These are phyloP conservation scores for Zanthoxylum bungeanum DNA, from an alignment of 345 rosid genomes.

Conservation along the genomic window DNA sequence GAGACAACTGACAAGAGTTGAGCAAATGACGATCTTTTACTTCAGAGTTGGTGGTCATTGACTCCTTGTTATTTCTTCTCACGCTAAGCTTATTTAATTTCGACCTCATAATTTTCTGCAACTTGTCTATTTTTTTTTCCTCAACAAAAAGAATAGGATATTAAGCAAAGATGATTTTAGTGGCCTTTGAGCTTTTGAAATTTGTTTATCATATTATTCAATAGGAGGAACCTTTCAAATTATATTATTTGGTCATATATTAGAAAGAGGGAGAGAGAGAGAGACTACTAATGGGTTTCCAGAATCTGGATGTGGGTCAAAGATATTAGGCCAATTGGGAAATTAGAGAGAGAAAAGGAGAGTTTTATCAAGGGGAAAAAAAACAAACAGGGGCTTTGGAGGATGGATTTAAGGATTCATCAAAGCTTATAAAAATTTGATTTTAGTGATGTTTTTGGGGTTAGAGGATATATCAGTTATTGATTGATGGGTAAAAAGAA, in stretches of 20 bases:
- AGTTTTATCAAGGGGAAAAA: not conserved
- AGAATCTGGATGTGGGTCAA: slow-evolving; percentile 22
- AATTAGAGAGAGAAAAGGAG: not conserved
- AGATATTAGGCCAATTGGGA: slow-evolving; percentile 5
- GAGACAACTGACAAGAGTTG: not conserved
- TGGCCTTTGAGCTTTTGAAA: slow-evolving; percentile 1
- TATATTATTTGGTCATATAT: not conserved
- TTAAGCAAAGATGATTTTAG: slow-evolving; percentile 12
- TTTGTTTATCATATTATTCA: not conserved
- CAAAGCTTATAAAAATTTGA: slow-evolving; percentile 5
- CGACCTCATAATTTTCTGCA: slow-evolving; percentile 16
- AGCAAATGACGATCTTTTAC: too few species aligned
- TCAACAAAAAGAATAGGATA: slow-evolving; percentile 20
- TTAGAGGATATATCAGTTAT: not conserved
- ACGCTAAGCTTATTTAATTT: not conserved
- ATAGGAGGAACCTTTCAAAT: not conserved
- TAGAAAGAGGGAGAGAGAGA: not conserved
- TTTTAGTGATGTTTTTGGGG: not conserved
- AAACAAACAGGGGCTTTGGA: not conserved
- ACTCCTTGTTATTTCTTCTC: not conserved
- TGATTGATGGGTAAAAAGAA: slow-evolving; percentile 70
- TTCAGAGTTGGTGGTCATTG: not conserved
- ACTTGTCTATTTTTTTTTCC: slow-evolving; percentile 22
- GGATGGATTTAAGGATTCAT: slow-evolving; percentile 13
- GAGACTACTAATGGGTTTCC: slow-evolving; percentile 11